Base-by-base conservation (phyloP, 768 basidiomycete genomes). In the Clitopilus passeckerianus region DNA sequence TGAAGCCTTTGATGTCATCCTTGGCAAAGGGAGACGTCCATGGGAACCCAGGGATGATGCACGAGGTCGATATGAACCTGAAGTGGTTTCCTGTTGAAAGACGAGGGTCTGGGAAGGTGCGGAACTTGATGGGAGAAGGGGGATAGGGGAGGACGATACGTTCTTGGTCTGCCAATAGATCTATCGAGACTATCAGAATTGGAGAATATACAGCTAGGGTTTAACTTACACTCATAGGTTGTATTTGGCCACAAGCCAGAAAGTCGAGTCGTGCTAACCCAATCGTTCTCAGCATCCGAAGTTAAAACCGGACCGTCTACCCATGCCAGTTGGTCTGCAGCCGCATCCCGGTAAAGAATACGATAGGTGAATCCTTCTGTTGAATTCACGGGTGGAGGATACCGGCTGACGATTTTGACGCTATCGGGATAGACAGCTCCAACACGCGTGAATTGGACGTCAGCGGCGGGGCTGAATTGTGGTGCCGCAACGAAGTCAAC, bases 101-200 rank as follows among this genome's bases (percentile, higher is more conserved):
- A 9, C 81, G 77, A 7, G 86, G 79, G 68, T 92, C 90, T 2
- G 90, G 89, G 72, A 87, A 89, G 7, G 90, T 93, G 59, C 75
- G 82, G 75, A 93, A 91, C 20, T 70, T 69, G 52, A 89, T 79
- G 6, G 86, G 82, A 5, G 66, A 64, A 14, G 64, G 56, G 15
- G 84, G 83, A 68, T 80, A 81, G n/a, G 79, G 77, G 34, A 86
- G 75, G 59, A 77, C 53, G 2, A 79, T 77, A 41, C 71, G 68
- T 61, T 86, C 81, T 27, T 67, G 70, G 60, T 41, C 75, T 64
- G 67, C 80, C 64, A 74, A 64, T 33, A 71, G 74, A 71, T 86
- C 84, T 85, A 55, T 24, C 33, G 20, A 8, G 33, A 52, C 34
- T 34, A 20, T 46, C 34, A 53, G 57, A 41, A 0, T 33, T 22